Percentiles rank a stretch among this genome's conserved stretches.
Evolutionary conservation across 768 basidiomycete species (phyloP).

Genomic region (Rhodotorula diobovata): DNA sequence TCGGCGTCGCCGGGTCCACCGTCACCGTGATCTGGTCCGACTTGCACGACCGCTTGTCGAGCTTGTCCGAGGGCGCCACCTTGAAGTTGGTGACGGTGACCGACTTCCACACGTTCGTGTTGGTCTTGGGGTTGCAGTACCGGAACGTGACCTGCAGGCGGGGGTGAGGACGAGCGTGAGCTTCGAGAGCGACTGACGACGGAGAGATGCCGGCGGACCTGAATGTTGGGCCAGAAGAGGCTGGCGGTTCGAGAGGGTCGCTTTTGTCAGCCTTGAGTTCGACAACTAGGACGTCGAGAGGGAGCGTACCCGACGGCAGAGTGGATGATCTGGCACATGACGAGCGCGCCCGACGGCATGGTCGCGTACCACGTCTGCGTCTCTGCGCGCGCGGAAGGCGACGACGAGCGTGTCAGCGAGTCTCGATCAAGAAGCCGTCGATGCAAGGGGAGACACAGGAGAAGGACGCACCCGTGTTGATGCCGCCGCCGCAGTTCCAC

Average conservation of each 20-base stretch:
- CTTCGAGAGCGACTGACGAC: neutral
- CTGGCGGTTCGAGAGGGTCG: no score
- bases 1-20: constrained; percentile 61
- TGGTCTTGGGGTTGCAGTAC: constrained; percentile 70
- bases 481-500: constrained; percentile 77
- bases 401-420: constrained; percentile 33
- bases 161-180: neutral
- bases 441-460: neutral
- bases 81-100: constrained; percentile 76
- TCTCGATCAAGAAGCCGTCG: constrained; percentile 57
- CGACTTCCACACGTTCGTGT: constrained; percentile 70
- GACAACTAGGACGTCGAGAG: no score
- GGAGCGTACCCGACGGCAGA: constrained; percentile 74
- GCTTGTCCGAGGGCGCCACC: constrained; percentile 58
- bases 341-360: constrained; percentile 67
- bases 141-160: constrained; percentile 67
- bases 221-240: constrained; percentile 72
- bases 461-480: constrained; percentile 62
- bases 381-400: neutral
- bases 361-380: constrained; percentile 65
- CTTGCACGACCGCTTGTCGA: constrained; percentile 81
- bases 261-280: no score
- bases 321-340: constrained; percentile 53
- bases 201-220: constrained; percentile 46
- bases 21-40: constrained; percentile 78